These are phyloP conservation scores for Mycena maculata DNA, from an alignment of 768 basidiomycete genomes.

Conservation along the genomic window DNA sequence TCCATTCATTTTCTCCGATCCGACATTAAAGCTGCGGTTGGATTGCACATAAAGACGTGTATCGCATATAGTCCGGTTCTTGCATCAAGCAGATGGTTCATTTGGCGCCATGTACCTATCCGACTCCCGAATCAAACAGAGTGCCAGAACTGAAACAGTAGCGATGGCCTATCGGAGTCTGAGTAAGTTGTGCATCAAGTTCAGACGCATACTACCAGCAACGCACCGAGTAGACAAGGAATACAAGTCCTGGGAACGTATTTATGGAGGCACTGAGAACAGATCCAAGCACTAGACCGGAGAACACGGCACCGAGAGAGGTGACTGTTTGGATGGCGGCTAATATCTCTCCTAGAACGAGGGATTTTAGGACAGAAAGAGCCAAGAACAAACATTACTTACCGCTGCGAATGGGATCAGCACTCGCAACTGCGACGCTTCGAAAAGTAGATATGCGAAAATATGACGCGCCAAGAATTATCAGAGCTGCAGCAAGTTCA, in stretches of 20 bases:
- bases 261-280: slow-evolving; percentile 5
- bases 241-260: slow-evolving; percentile 10
- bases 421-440: slow-evolving; percentile 10
- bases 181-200: background rate
- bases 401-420: slow-evolving; percentile 12
- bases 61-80: too few relatives aligned
- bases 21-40: too few relatives aligned
- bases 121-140: slow-evolving; percentile 10
- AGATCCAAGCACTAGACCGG: slow-evolving; percentile 12
- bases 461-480: slow-evolving; percentile 10
- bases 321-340: slow-evolving; percentile 9
- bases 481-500: background rate
- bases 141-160: slow-evolving; percentile 10
- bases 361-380: background rate
- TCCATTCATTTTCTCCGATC: too few relatives aligned
- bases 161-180: background rate
- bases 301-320: background rate
- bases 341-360: slow-evolving; percentile 4
- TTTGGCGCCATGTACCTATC: slow-evolving; percentile 10
- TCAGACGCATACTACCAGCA: background rate
- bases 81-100: too few relatives aligned
- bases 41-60: too few relatives aligned
- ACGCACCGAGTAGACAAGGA: slow-evolving; percentile 11
- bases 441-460: slow-evolving; percentile 16
- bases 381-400: background rate